Base-by-base conservation (phyloP, 768 basidiomycete genomes). In the Mycena kentingensis region DNA sequence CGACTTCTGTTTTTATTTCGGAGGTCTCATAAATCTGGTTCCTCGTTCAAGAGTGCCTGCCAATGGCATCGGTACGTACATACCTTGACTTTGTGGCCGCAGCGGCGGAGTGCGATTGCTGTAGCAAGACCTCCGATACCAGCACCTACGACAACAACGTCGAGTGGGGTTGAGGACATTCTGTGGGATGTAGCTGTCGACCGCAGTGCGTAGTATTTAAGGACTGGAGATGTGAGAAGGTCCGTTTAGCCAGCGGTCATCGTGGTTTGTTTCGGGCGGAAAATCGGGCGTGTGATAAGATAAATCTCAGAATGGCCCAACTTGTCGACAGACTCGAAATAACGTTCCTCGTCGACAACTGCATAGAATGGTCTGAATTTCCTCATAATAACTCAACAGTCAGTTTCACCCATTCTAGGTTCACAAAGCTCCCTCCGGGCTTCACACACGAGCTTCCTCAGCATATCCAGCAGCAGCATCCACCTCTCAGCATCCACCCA, bases 341-440 rank as follows among this genome's bases (percentile, higher is more conserved):
- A 53, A 87, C 81, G 0, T 86, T 90, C 60, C 75, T 90, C 7
- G 87, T 90, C 25, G 89, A 90, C 64, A 88, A 90, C 59, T 76
- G 69, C 51, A 83, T 91, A 29, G 90, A 93, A 84, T 92, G 90
- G 90, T 85, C 57, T 39, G 60, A 8, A 18, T 29, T 11, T 27
- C 31, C 13, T 11, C 22, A 37, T 13, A 32, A 22, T 18, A 39
- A 12, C 4, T 18, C 21, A 11, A 27, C 27, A 34, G 27, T 15
- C 18, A 13, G 5, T 24, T 41, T 37, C 24, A 19, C 13, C n/a
- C 37, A 15, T 26, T 29, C 2, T 54, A 90, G 88, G 88, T 85
- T 92, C 79, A 86, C 86, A 11, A 83, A 82, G 64, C 69, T 92
- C 7, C 91, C 92, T 6, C 79, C 85, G 1, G 88, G 88, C 6